Percentiles rank a stretch among this genome's conserved stretches.
Conservation (phyloP, 768 basidiomycete genomes). For the Leccinum subgranulosum region DNA sequence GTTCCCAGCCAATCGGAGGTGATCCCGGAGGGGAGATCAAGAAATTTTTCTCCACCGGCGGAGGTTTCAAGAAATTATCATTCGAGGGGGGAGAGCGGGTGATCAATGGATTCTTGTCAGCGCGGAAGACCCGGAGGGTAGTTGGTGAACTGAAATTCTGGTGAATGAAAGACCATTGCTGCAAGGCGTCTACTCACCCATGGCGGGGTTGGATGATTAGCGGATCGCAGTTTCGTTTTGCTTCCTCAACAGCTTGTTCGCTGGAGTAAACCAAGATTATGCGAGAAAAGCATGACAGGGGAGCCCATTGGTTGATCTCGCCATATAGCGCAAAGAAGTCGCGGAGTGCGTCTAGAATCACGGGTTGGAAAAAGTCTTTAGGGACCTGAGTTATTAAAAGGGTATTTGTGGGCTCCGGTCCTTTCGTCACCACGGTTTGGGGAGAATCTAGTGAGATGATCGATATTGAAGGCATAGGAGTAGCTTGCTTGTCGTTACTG, state of each 20-base stretch:
- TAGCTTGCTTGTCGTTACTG: background rate
- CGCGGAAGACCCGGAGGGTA: conserved; percentile 67
- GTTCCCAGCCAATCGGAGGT: conserved; percentile 97
- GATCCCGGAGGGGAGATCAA: conserved; percentile 97
- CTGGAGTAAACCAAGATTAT: conserved; percentile 76
- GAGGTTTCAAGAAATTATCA: conserved; percentile 57
- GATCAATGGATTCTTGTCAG: conserved; percentile 64
- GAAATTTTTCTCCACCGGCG: conserved; percentile 86
- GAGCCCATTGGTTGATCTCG: conserved; percentile 86
- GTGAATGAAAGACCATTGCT: conserved; percentile 3
- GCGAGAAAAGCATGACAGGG: conserved; percentile 74
- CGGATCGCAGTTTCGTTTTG: conserved; percentile 64
- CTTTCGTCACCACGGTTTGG: background rate
- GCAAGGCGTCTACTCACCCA: conserved; percentile 40
- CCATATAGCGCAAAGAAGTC: conserved; percentile 78
- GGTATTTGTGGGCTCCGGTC: conserved; percentile 63
- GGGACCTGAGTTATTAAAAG: conserved; percentile 80
- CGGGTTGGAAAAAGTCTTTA: conserved; percentile 69
- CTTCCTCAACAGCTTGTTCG: conserved; percentile 62
- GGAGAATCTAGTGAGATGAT: conserved; percentile 19
- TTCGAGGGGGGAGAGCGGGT: conserved; percentile 30
- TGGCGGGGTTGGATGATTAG: conserved; percentile 53
- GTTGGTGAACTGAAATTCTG: conserved; percentile 41
- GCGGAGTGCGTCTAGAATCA: conserved; percentile 61
- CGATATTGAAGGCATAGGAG: conserved; percentile 28